These are phyloP conservation scores for Puccinia novopanici DNA, from an alignment of 1,284 basidiomycete species.

Conservation along the genomic window DNA sequence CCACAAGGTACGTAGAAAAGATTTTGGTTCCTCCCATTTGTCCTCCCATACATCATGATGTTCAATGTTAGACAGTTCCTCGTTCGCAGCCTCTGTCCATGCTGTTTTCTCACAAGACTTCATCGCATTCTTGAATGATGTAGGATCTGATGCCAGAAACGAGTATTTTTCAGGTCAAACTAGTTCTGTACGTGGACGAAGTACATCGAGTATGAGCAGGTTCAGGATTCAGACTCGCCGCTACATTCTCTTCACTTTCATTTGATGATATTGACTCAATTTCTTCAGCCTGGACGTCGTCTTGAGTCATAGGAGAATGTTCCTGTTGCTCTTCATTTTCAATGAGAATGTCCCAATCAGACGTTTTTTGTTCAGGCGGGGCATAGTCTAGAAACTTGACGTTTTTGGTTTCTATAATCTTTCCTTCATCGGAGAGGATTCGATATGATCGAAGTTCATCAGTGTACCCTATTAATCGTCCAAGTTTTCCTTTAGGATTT, in stretches of 20 bases:
- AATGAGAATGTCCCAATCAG: background rate
- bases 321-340: background rate
- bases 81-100: background rate
- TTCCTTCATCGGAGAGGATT: background rate
- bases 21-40: background rate
- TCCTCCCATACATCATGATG: background rate
- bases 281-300: background rate
- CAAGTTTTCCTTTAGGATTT: background rate
- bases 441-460: background rate
- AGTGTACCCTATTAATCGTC: background rate
- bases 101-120: background rate
- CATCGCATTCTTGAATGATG: background rate
- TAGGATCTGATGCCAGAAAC: background rate
- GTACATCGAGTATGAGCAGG: too few relatives aligned
- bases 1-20: background rate
- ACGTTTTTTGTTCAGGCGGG: background rate
- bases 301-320: background rate
- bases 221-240: background rate
- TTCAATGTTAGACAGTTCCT: background rate
- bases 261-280: background rate
- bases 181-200: accelerated
- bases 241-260: too few relatives aligned
- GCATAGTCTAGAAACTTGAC: background rate
- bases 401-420: background rate
- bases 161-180: background rate